Base-by-base conservation (phyloP, 139 green algal genomes). In the Pleodorina starrii region DNA sequence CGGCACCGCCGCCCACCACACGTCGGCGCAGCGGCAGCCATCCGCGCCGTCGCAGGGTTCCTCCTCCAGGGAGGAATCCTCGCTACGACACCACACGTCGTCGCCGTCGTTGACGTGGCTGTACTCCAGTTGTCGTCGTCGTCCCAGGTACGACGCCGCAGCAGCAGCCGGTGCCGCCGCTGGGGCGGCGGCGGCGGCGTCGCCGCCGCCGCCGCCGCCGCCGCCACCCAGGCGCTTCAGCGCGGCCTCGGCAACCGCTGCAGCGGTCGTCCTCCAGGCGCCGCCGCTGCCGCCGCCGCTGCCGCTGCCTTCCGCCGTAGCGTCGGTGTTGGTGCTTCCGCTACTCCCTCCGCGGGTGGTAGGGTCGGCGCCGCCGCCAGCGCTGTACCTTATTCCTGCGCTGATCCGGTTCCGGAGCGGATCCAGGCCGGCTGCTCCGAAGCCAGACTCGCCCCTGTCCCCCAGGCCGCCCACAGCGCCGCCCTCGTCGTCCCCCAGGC, bases 1-100 rank as follows among this genome's bases (percentile, higher is more conserved):
- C 63, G 77, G 86, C 86, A 86, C 86, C 35, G 75, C 86, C 44
- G 43, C 76, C 86, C 85, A 84, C 54, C 54, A 84, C 85, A 82
- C 51, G 43, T 51, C 66, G 23, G 25, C 82, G 82, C 82, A 80
- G 9, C 17, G 54, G 46, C 82, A 79, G 21, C 66, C 68, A 17
- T 68, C 82, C 25, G 5, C 10, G 44, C 43, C 63, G 60, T 68
- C 82, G 43, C 82, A 68, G 9, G n/a, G n/a, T n/a, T n/a, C n/a
- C n/a, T n/a, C n/a, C n/a, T n/a, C n/a, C n/a, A n/a, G n/a, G n/a
- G n/a, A n/a, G n/a, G n/a, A n/a, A n/a, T n/a, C n/a, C n/a, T n/a
- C n/a, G n/a, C n/a, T n/a, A n/a, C n/a, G n/a, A n/a, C n/a, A n/a
- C n/a, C n/a, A n/a, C n/a, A n/a, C n/a, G n/a, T n/a, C n/a, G n/a